Evolutionary conservation across 202 grass and related monocot species (phyloP).

Genomic region (Miscanthus sacchariflorus): DNA sequence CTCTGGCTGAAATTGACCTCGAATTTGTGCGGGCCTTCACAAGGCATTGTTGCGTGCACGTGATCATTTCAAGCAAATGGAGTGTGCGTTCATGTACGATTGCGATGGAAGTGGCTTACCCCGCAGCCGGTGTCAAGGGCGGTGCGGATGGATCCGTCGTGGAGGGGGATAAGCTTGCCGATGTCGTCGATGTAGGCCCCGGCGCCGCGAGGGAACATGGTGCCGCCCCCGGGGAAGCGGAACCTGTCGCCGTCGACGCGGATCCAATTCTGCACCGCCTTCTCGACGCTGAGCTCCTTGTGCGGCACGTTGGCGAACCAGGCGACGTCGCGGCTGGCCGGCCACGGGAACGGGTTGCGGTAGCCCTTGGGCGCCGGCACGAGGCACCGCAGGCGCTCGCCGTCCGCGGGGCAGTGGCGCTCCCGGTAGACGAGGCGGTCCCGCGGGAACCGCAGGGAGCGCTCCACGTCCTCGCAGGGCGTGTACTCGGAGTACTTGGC

Average conservation of each 20-base stretch:
- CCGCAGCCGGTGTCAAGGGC: slow-evolving; percentile 93
- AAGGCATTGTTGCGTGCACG: background rate
- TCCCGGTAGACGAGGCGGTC: slow-evolving; percentile 86
- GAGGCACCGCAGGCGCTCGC: slow-evolving; percentile 75
- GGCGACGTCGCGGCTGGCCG: slow-evolving; percentile 68
- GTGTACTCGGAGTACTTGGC: slow-evolving; percentile 90
- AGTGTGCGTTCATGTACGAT: background rate
- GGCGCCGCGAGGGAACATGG: slow-evolving; percentile 92
- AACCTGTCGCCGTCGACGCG: slow-evolving; percentile 85
- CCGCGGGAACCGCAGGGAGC: slow-evolving; percentile 76
- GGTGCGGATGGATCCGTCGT: slow-evolving; percentile 84
- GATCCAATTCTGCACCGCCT: slow-evolving; percentile 98
- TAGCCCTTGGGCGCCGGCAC: slow-evolving; percentile 77
- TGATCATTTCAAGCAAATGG: background rate
- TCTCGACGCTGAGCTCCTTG: slow-evolving; percentile 95
- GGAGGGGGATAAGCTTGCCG: slow-evolving; percentile 67
- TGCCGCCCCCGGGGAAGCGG: slow-evolving; percentile 88
- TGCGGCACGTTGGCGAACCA: slow-evolving; percentile 96
- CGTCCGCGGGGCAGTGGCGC: slow-evolving; percentile 77
- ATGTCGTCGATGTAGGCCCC: slow-evolving; percentile 89
- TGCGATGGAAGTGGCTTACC: slow-evolving; percentile 44
- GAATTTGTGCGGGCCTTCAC: background rate
- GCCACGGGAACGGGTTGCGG: slow-evolving; percentile 87
- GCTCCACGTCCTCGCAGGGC: slow-evolving; percentile 87
- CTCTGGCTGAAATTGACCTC: slow-evolving; percentile 31